Evolutionary conservation across 768 basidiomycete genomes (phyloP), one percentile per base, ranked within the genome.

Genomic region (Tulasnella sp.): DNA sequence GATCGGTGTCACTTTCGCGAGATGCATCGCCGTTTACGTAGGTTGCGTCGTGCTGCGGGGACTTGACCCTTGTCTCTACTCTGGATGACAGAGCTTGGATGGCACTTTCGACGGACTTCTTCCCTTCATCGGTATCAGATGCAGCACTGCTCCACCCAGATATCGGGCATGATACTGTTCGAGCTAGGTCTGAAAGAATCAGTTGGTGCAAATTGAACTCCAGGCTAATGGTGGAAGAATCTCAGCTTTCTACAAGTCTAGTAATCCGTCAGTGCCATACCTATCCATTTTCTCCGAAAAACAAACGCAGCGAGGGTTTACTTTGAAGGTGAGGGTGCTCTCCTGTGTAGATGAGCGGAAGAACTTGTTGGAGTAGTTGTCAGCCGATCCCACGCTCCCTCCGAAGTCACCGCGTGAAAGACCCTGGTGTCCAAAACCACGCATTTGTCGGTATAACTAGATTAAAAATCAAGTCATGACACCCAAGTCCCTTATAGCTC

Each of bases 131-230:
- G 77, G 86, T 84, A 32, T 61, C 26, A 81, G 77, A 78, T 16
- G 11, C 87, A 81, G 80, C 88, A 86, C 2, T 79, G 42, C 35
- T 76, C 46, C 15, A 80, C 79, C 32, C 88, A 87, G 77, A 87
- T 84, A 35, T 71, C 7, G 85, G 86, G 23, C 87, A 86, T 29
- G 61, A 29, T 74, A 88, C 84, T 81, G 88, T 89, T 26, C 86
- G 85, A 5, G 91, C 92, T 77, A 95, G 87, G 84, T 95, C 93
- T 35, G 90, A 88, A 29, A 94, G 83, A 79, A 95, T 91, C 78
- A 87, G 87, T 81, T 93, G 92, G 79, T 90, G 91, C 74, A 94
- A 90, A 82, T 93, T 91, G 29, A 95, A 84, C 83, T 95, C 93
- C 23, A 95, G 85, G 82, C 93, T 94, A 57, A 72, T 23, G 35